A percentile compares a stretch with the other conserved stretches of the same genome.
Evolutionary conservation across 257 asterid species (phyloP).

Genomic region (Datura wrightii): DNA sequence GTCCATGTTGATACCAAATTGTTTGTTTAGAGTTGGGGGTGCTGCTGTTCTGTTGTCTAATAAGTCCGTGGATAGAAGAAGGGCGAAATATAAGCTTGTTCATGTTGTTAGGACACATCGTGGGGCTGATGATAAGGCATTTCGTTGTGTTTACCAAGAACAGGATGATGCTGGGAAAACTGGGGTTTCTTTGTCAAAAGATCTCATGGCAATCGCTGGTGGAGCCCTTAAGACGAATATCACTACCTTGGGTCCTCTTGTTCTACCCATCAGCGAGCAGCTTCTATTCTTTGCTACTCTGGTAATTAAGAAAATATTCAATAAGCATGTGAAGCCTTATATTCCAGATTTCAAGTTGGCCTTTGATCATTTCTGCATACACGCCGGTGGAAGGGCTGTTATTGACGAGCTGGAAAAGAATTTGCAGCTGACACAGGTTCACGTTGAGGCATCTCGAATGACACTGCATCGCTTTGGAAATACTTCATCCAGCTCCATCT

Average conservation of each 20-base stretch:
- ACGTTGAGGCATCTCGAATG: slow-evolving; percentile 86
- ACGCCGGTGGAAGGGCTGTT: slow-evolving; percentile 87
- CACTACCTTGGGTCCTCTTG: slow-evolving; percentile 78
- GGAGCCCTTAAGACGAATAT: slow-evolving; percentile 77
- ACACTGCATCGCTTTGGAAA: slow-evolving; percentile 83
- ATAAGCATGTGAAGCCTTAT: slow-evolving; percentile 69
- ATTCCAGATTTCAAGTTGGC: slow-evolving; percentile 81
- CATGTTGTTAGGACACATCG: slow-evolving; percentile 79
- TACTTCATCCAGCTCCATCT: slow-evolving; percentile 83
- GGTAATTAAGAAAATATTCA: slow-evolving; percentile 61
- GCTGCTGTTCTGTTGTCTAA: slow-evolving; percentile 68
- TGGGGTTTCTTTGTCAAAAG: slow-evolving; percentile 75
- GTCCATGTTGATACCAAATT: slow-evolving; percentile 78
- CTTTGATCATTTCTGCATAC: slow-evolving; percentile 85
- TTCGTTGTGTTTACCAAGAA: slow-evolving; percentile 71
- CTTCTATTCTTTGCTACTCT: slow-evolving; percentile 63
- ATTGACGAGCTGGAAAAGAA: slow-evolving; percentile 85
- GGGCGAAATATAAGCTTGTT: slow-evolving; percentile 78
- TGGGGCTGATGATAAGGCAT: slow-evolving; percentile 78
- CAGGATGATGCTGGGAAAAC: slow-evolving; percentile 65
- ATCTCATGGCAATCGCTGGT: slow-evolving; percentile 86
- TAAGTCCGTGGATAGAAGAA: slow-evolving; percentile 51
- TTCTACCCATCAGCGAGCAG: slow-evolving; percentile 80
- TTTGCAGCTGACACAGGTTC: slow-evolving; percentile 62
- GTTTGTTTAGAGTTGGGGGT: slow-evolving; percentile 79